Conservation (phyloP, 768 basidiomycete genomes). For the Amanita rimosa region DNA sequence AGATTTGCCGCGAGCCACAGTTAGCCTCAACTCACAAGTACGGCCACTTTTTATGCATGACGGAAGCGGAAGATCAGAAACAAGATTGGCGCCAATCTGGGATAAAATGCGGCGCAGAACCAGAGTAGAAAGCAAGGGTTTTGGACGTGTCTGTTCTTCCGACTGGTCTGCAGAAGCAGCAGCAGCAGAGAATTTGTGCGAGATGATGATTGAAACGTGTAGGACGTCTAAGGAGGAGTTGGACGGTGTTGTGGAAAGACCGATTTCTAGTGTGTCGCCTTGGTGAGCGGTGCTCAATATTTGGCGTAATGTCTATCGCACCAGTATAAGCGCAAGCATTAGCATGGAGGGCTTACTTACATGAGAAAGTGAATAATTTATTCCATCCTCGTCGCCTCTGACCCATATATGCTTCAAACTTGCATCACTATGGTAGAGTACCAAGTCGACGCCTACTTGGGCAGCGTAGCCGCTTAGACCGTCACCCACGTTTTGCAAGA, state of each 20-base stretch:
- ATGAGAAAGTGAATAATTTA: constrained; percentile 74
- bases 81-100: constrained; percentile 43
- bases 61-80: constrained; percentile 33
- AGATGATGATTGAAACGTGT: constrained; percentile 33
- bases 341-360: constrained; percentile 36
- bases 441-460: constrained; percentile 78
- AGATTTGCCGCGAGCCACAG: constrained; percentile 48
- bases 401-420: constrained; percentile 83
- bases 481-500: constrained; percentile 84
- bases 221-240: constrained; percentile 21
- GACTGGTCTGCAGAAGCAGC: constrained; percentile 13
- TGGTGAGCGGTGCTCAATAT: constrained; percentile 52
- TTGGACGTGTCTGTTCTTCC: constrained; percentile 28
- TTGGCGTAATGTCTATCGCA: constrained; percentile 68
- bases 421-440: constrained; percentile 83
- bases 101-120: constrained; percentile 50
- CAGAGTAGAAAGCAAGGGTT: constrained; percentile 31
- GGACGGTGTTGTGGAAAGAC: constrained; percentile 33
- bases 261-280: constrained; percentile 82
- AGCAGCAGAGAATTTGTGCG: constrained; percentile 33
- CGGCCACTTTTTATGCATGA: constrained; percentile 32
- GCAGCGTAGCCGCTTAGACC: constrained; percentile 77
- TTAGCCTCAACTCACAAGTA: constrained; percentile 55
- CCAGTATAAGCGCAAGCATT: constrained; percentile 2
- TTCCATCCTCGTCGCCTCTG: constrained; percentile 73